phyloP scores from a whole-genome alignment of 2,329 filamentous ascomycete species.

The Tolypocladium album region DNA sequence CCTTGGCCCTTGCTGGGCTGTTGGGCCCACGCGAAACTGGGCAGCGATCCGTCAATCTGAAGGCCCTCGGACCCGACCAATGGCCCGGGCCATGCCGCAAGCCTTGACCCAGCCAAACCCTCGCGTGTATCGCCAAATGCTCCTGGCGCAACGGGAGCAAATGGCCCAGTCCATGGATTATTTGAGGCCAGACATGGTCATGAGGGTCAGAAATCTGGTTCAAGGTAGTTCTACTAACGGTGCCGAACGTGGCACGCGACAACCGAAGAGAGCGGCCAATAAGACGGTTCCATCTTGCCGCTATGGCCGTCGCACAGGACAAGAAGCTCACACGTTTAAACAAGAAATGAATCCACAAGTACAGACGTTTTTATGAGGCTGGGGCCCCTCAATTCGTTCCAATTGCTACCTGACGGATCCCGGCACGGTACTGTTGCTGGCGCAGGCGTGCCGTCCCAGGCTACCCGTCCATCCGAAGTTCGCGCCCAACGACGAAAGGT shows the following conservation, averaged over 20 bases:
- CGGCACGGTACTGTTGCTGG: not conserved
- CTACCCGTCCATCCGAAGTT: not conserved
- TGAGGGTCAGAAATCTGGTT: not conserved
- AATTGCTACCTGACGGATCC: not conserved
- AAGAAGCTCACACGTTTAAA: not conserved
- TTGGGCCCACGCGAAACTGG: not conserved
- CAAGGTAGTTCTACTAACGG: not conserved
- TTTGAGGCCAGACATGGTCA: not conserved
- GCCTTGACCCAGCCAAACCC: not conserved
- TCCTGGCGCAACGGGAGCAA: not conserved
- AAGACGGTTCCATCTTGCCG: not conserved
- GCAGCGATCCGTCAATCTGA: conserved; percentile 1
- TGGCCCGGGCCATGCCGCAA: not conserved
- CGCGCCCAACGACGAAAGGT: not conserved
- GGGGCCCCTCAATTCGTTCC: not conserved
- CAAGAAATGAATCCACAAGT: no score
- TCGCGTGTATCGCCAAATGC: not conserved
- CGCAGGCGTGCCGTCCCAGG: no score
- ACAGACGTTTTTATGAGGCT: no score
- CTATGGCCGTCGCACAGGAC: not conserved
- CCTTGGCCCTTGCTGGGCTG: not conserved
- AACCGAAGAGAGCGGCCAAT: not conserved
- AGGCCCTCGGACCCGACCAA: not conserved
- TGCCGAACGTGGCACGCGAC: not conserved
- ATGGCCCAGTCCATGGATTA: not conserved